A percentile compares a stretch with the other conserved stretches of the same genome.
These are phyloP conservation scores for Cordyceps militaris DNA, from an alignment of 2,329 filamentous ascomycete species.

Conservation along the genomic window DNA sequence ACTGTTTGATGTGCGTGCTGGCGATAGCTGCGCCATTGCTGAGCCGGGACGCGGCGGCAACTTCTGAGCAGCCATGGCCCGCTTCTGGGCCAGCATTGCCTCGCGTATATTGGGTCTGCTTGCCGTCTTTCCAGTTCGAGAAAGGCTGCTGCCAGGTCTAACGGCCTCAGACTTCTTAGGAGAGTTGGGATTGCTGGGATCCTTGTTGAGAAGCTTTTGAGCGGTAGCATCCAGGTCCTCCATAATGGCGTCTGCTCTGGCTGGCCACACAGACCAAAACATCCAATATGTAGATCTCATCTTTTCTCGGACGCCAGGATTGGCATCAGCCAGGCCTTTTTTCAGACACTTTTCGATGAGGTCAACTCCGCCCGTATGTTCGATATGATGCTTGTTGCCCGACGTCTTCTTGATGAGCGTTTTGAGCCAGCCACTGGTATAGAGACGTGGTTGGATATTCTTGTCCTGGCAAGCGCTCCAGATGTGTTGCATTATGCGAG, in stretches of 20 bases:
- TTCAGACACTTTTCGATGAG: conserved; percentile 81
- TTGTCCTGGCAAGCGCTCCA: conserved; percentile 82
- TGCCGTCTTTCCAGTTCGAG: conserved; percentile 52
- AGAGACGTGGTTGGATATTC: conserved; percentile 79
- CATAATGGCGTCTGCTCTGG: conserved; percentile 71
- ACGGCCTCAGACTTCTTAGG: conserved; percentile 46
- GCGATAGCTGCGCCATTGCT: conserved; percentile 56
- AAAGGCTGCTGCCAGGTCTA: conserved; percentile 53
- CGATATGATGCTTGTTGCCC: conserved; percentile 72
- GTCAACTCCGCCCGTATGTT: conserved; percentile 78
- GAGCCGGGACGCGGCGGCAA: conserved; percentile 53
- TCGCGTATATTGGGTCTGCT: conserved; percentile 68
- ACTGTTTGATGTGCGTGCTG: conserved; percentile 36
- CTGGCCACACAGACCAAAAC: conserved; percentile 71
- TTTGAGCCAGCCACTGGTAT: conserved; percentile 74
- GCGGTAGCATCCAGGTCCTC: conserved; percentile 69
- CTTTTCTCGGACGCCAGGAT: conserved; percentile 81
- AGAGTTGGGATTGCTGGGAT: conserved; percentile 72
- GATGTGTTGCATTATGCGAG: conserved; percentile 78
- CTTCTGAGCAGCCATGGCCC: conserved; percentile 45
- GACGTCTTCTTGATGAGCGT: conserved; percentile 72
- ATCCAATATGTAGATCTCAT: conserved; percentile 83
- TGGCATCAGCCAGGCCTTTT: conserved; percentile 81
- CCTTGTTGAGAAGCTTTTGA: conserved; percentile 72
- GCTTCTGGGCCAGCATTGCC: conserved; percentile 77